phyloP scores from a whole-genome alignment of 306 rosid genomes.

The Potentilla sterilis region DNA sequence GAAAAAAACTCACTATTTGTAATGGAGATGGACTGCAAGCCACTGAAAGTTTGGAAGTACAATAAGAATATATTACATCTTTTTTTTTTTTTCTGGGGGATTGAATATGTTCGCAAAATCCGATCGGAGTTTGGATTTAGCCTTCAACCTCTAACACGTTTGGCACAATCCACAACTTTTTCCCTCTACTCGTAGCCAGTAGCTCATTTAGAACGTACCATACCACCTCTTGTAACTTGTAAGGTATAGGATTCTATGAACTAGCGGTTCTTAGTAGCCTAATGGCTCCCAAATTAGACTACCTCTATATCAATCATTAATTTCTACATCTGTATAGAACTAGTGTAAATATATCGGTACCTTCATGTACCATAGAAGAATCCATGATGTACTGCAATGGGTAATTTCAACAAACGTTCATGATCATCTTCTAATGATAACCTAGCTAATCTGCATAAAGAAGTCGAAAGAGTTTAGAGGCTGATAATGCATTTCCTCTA shows the following conservation, averaged over 20 bases:
- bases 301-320: no score
- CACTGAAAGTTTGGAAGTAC: not conserved
- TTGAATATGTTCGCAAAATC: conserved; percentile 10
- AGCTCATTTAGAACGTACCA: not conserved
- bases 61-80: not conserved
- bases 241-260: not conserved
- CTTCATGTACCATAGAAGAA: no score
- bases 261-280: not conserved
- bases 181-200: not conserved
- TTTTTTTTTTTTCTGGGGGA: not conserved
- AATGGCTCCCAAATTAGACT: no score
- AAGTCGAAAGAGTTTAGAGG: not conserved
- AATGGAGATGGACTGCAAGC: not conserved
- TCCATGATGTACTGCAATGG: not conserved
- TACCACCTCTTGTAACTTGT: not conserved
- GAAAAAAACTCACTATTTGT: not conserved
- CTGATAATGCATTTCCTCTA: not conserved
- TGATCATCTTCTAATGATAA: not conserved
- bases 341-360: no score
- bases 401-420: not conserved
- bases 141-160: not conserved
- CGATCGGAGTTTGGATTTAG: not conserved
- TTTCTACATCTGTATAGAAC: no score
- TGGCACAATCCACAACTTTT: conserved; percentile 7
- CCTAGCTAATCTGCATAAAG: not conserved